These are phyloP conservation scores for Dovyalis caffra DNA, from an alignment of 345 rosid species.

Conservation along the genomic window DNA sequence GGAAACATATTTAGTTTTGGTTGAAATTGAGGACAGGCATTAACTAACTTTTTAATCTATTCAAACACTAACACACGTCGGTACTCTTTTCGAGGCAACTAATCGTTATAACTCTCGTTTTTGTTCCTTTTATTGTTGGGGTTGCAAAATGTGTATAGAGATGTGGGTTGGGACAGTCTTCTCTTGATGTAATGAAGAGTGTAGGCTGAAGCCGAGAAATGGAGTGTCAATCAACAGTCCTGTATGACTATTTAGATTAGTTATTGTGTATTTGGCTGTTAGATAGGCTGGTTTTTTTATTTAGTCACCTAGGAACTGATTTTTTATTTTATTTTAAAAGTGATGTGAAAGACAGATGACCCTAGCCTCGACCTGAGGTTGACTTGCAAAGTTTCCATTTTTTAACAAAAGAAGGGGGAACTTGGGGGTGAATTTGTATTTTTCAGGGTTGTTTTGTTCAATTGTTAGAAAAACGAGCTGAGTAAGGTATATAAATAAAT, in stretches of 20 bases:
- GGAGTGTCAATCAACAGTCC: neutral
- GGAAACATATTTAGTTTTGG: neutral
- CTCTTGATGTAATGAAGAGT: neutral
- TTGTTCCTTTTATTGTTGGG: neutral
- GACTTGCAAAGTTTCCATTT: neutral
- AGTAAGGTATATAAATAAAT: conserved; percentile 58
- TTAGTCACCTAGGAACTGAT: too few relatives aligned
- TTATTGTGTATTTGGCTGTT: neutral
- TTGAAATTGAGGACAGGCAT: neutral
- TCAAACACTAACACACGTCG: neutral
- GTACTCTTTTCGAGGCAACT: too few relatives aligned
- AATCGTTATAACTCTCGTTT: neutral
- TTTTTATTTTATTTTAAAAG: too few relatives aligned
- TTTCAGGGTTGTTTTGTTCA: conserved; percentile 9
- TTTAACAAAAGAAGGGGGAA: neutral
- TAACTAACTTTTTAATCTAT: neutral
- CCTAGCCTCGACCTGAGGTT: neutral
- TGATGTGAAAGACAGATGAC: neutral
- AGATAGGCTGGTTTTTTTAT: too few relatives aligned
- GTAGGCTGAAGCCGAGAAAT: neutral
- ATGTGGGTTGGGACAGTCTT: neutral
- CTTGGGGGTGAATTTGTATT: neutral
- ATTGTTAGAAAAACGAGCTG: conserved; percentile 36
- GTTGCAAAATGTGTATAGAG: neutral
- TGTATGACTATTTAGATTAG: neutral